phyloP scores from a whole-genome alignment of 139 green algal species.

The Chlorella sp. region DNA sequence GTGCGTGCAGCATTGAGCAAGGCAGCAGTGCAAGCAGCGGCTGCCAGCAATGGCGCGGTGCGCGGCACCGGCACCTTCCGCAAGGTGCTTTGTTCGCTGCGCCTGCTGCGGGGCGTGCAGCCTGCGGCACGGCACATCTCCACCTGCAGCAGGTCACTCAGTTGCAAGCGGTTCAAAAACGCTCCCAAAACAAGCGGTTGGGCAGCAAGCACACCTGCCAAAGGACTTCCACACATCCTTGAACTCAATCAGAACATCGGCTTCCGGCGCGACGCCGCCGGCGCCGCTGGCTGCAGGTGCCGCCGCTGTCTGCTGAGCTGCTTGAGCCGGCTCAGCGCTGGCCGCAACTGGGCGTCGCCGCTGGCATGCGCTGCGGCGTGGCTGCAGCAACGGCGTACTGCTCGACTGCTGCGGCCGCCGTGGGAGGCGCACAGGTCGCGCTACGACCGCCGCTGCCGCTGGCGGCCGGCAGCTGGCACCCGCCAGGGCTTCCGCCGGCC shows the following conservation, averaged over 20 bases:
- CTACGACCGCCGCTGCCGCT: background rate
- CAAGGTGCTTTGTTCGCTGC: too few relatives aligned
- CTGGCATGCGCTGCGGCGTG: background rate
- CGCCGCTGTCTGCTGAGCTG: background rate
- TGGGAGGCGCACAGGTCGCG: too few relatives aligned
- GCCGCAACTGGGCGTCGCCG: background rate
- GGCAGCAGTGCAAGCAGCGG: too few relatives aligned
- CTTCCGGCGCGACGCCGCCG: conserved; percentile 32
- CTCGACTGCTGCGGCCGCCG: background rate
- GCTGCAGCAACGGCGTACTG: background rate
- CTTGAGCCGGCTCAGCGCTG: conserved; percentile 2
- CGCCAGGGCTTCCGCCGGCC: background rate
- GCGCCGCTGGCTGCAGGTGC: background rate
- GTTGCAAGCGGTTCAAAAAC: too few relatives aligned
- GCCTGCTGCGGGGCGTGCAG: too few relatives aligned
- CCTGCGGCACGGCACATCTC: too few relatives aligned
- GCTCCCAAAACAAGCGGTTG: too few relatives aligned
- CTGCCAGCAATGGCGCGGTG: too few relatives aligned
- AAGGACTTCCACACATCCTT: conserved; percentile 96
- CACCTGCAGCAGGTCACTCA: too few relatives aligned
- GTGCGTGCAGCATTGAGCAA: too few relatives aligned
- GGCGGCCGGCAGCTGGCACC: background rate
- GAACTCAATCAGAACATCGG: conserved; percentile 95
- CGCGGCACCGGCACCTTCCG: too few relatives aligned
- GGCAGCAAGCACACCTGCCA: conserved; percentile 56